Percentiles rank a stretch among this genome's conserved stretches.
These are phyloP conservation scores for Cystobasidium onofrii DNA, from an alignment of 768 basidiomycete species.

Conservation along the genomic window DNA sequence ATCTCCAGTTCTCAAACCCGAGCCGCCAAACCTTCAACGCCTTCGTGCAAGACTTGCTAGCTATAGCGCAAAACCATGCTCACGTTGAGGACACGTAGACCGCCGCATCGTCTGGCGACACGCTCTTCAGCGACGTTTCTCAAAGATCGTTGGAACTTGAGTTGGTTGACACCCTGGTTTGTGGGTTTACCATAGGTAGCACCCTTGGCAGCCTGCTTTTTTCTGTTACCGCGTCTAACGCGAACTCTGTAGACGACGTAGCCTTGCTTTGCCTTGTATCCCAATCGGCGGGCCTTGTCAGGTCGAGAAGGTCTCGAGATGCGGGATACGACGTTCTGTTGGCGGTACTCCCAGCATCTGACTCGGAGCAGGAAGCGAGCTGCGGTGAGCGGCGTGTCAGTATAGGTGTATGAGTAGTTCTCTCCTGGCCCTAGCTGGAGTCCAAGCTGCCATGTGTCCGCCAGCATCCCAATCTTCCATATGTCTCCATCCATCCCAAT, in stretches of 20 bases:
- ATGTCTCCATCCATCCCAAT: background rate
- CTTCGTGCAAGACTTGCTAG: background rate
- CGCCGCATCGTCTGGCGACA: constrained; percentile 90
- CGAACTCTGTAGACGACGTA: constrained; percentile 96
- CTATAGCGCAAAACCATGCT: constrained; percentile 33
- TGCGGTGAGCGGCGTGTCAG: background rate
- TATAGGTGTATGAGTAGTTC: background rate
- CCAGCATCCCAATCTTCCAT: background rate
- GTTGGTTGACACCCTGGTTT: constrained; percentile 97
- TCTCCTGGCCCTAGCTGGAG: no score
- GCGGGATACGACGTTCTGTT: constrained; percentile 95
- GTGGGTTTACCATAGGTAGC: constrained; percentile 99
- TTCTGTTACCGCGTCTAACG: constrained; percentile 95
- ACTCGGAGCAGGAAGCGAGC: constrained; percentile 83
- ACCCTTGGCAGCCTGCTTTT: constrained; percentile 97
- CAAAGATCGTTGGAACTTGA: constrained; percentile 92
- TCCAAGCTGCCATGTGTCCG: no score
- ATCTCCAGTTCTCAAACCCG: no score
- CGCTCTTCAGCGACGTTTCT: constrained; percentile 94
- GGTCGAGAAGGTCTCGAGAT: constrained; percentile 96
- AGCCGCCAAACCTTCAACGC: no score
- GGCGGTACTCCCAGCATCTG: constrained; percentile 59
- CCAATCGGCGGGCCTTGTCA: constrained; percentile 95
- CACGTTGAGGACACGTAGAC: constrained; percentile 81
- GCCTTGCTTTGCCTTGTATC: constrained; percentile 99